Base-by-base conservation (phyloP, 2,329 filamentous ascomycete species). In the Zymoseptoria passerinii region DNA sequence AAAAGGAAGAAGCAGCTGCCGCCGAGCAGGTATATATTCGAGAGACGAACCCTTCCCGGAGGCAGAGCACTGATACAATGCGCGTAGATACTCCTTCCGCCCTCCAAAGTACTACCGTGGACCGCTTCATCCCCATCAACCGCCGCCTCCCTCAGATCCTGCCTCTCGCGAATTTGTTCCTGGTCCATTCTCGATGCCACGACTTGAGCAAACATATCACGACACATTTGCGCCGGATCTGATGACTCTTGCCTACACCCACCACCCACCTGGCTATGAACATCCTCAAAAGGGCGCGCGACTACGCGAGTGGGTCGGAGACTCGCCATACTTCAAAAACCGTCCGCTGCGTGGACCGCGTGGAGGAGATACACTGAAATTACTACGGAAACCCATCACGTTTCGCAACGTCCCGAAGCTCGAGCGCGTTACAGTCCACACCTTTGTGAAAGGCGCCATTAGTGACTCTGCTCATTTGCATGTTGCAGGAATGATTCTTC, bases 101-200 rank as follows among this genome's bases (percentile, higher is more conserved):
- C 87, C 92, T 54, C 94, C 94, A 63, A 94, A 92, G 77, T 99
- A 92, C 81, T 86, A 96, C 75, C 89, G 92, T 70, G 94, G 94
- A 58, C 92, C 92, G 63, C 81, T 97, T 23, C 92, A 97, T 73
- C 94, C 94, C 54, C 85, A 96, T 69, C 90, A 96, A 77, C 89
- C 90, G 59, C 92, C 90, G n/a, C 82, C 85, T 48, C 83, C 86
- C 54, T 94, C 92, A 62, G 89, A 96, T 69, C 92, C 92, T 0
- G 83, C 87, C 28, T 96, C 94, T 59, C 88, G 94, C 71, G 81
- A 90, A 71, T 99, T 94, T 74, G 80, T 89, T 27, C 92, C 94
- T 0, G 94, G 94, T 0, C 94, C 94, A 1, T 99, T 97, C 80
- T 88, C 87, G 70, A 80, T 89, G 53, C 89, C 92, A 10, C 88